Base-by-base conservation (phyloP, 2,329 filamentous ascomycete genomes). In the Uncinocarpus reesii region DNA sequence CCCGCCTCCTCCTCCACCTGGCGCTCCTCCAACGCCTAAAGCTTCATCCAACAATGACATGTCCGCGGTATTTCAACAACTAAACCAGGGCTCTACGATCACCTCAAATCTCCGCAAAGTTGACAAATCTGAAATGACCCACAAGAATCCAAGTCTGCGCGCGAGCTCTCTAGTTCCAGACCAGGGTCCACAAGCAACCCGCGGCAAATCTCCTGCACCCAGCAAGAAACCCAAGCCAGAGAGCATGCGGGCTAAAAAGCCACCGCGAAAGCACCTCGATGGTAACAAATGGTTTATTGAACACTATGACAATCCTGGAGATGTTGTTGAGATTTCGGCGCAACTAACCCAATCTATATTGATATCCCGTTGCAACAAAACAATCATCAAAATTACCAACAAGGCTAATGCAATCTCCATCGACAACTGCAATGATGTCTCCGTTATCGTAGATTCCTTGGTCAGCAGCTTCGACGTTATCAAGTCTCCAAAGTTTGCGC, bases 351-450 rank as follows among this genome's bases (percentile, higher is more conserved):
- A 98, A 55, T 94, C 88, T 1, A 80, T 98, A 55, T 80, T 96
- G 55, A 92, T 98, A 64, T 87, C 84, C 61, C 83, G 85, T 58
- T 96, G 90, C 76, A 88, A 81, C 68, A 92, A 92, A 68, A 85
- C 85, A 4, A 93, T 89, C 20, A 78, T 98, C 60, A 84, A 93
- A 57, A 73, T 98, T 62, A 84, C 80, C 61, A 89, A 87, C 68
- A 98, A 98, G 70, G 88, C 86, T 50, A 98, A 98, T 64, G 88
- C 92, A n/a, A 85, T 98, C 53, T 90, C 88, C 4, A 78, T 96
- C 57, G 92, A 96, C 70, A 95, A 95, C 71, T 90, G 83, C 48
- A 79, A 76, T 40, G 83, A 86, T 42, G 74, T 93, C 15, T 93
- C 86, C 23, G 77, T 98, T 46, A 80, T 96, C 44, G 78, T 96